A percentile compares a stretch with the other conserved stretches of the same genome.
phyloP scores from a whole-genome alignment of 345 rosid species.

The rapeseed (Brassica napus) region DNA sequence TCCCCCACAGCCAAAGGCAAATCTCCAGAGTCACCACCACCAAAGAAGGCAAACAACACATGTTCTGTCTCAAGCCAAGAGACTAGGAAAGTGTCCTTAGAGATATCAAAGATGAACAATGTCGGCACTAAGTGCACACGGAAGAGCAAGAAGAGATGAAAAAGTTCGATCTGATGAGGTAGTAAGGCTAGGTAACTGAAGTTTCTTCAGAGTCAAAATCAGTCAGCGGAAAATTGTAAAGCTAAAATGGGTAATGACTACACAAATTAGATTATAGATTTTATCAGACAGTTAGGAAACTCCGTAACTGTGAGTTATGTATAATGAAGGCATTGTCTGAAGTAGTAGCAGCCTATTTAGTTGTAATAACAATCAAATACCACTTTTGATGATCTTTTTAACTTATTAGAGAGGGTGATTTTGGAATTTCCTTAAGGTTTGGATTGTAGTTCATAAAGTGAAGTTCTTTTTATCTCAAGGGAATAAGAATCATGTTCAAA shows the following conservation, averaged over 20 bases:
- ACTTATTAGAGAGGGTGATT: background rate
- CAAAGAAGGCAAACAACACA: slow-evolving; percentile 40
- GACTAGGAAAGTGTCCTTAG: slow-evolving; percentile 47
- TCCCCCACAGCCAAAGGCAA: slow-evolving; percentile 49
- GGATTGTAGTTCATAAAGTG: background rate
- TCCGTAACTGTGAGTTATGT: slow-evolving; percentile 35
- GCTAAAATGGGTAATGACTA: slow-evolving; percentile 16
- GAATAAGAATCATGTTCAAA: background rate
- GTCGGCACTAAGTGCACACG: slow-evolving; percentile 60
- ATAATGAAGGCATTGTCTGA: slow-evolving; percentile 23
- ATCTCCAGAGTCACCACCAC: slow-evolving; percentile 17
- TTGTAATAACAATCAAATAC: slow-evolving; percentile 18
- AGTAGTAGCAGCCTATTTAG: slow-evolving; percentile 9
- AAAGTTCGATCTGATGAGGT: slow-evolving; percentile 47
- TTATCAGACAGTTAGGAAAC: slow-evolving; percentile 25
- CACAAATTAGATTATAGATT: slow-evolving; percentile 23
- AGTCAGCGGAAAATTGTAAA: slow-evolving; percentile 2
- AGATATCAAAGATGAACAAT: slow-evolving; percentile 53
- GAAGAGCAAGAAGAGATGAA: slow-evolving; percentile 70
- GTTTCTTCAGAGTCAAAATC: slow-evolving; percentile 17
- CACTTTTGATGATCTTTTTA: slow-evolving; percentile 11
- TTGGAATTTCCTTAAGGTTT: background rate
- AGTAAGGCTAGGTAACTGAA: slow-evolving; percentile 39
- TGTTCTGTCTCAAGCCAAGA: slow-evolving; percentile 34
- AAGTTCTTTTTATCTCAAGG: background rate